Percentiles rank a stretch among this genome's conserved stretches.
phyloP scores from a whole-genome alignment of 352 stramenopile species.

The Globisporangium okanoganense region DNA sequence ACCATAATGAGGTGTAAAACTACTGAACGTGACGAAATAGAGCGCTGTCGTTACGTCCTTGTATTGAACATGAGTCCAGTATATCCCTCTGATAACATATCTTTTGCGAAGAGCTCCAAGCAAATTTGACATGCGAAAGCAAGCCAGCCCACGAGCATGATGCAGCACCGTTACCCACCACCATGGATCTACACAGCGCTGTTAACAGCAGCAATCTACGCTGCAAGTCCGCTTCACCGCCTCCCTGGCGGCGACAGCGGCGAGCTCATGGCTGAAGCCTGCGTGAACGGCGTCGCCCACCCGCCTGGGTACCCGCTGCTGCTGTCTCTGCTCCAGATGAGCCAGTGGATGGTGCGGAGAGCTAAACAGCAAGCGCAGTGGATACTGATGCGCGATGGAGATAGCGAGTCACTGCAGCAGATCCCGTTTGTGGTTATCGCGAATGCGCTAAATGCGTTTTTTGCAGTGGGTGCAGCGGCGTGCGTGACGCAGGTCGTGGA shows the following conservation, averaged over 20 bases:
- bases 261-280: constrained; percentile 91
- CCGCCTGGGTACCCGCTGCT: constrained; percentile 92
- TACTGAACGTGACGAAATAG: neutral
- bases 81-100: constrained; percentile 2
- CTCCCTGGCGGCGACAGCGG: constrained; percentile 84
- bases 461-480: constrained; percentile 28
- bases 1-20: neutral
- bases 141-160: neutral
- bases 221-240: constrained; percentile 13
- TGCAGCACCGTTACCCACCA: neutral
- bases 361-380: neutral
- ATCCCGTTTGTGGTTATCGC: constrained; percentile 28
- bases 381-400: neutral
- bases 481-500: constrained; percentile 35
- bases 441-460: constrained; percentile 32
- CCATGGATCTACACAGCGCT: constrained; percentile 28
- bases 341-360: constrained; percentile 8
- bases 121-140: neutral
- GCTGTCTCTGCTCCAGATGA: constrained; percentile 51
- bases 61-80: neutral
- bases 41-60: neutral
- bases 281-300: constrained; percentile 86
- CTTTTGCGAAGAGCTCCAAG: constrained; percentile 6
- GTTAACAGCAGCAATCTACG: constrained; percentile 21
- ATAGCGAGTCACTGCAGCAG: neutral